Evolutionary conservation across 2,329 filamentous ascomycete species (phyloP).

Genomic region (Epichloe coenophiala): DNA sequence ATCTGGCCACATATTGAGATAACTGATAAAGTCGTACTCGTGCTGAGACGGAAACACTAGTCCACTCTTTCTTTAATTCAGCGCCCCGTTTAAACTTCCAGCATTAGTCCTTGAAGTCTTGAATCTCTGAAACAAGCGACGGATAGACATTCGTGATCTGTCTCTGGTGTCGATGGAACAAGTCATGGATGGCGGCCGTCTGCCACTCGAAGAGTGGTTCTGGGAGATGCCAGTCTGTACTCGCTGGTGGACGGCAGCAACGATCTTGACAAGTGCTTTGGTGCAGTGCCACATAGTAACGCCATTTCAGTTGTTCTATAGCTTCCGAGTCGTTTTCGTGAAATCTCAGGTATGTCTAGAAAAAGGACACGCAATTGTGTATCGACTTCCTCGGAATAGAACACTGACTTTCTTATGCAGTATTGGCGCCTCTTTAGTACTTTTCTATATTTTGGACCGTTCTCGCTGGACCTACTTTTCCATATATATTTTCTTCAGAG

Average conservation of each 20-base stretch:
- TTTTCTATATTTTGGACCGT: constrained; percentile 93
- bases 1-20: neutral
- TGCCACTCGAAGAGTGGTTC: constrained; percentile 94
- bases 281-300: constrained; percentile 90
- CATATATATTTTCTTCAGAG: constrained; percentile 97
- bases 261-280: constrained; percentile 71
- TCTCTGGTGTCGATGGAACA: constrained; percentile 34
- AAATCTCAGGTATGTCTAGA: constrained; percentile 67
- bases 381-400: neutral
- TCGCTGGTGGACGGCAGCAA: constrained; percentile 91
- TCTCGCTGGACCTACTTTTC: constrained; percentile 88
- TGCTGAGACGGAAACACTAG: too few species aligned
- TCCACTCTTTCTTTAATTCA: too few species aligned
- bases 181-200: constrained; percentile 45
- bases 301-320: constrained; percentile 94
- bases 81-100: too few species aligned
- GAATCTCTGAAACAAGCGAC: neutral
- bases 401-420: constrained; percentile 30
- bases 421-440: constrained; percentile 96
- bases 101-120: neutral
- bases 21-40: neutral
- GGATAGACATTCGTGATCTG: too few species aligned
- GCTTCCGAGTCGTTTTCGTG: constrained; percentile 77
- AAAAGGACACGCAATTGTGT: neutral
- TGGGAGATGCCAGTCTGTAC: constrained; percentile 97